Percentiles rank a stretch among this genome's conserved stretches.
These are phyloP conservation scores for Ascomycota sp. DNA, from an alignment of 2,329 filamentous ascomycete species.

Conservation along the genomic window DNA sequence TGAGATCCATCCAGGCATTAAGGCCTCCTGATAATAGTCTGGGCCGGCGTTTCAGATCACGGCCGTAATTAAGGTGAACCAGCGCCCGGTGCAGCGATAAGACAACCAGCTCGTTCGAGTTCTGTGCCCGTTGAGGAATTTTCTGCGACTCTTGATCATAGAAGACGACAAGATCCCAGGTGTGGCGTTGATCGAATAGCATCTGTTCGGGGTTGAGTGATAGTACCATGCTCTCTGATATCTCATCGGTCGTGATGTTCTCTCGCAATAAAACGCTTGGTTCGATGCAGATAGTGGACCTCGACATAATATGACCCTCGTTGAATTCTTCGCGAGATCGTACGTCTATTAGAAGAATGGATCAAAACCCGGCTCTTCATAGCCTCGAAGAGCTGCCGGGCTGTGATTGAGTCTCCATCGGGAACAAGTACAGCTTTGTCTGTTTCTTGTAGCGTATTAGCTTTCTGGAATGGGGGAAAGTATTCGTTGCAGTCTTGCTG, in stretches of 20 bases:
- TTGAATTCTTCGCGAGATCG: conserved; percentile 65
- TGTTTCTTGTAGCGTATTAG: conserved; percentile 16
- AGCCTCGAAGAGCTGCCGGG: conserved; percentile 50
- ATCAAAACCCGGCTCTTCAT: conserved; percentile 36
- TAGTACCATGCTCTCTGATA: conserved; percentile 48
- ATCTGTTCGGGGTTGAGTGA: conserved; percentile 54
- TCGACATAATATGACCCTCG: conserved; percentile 69
- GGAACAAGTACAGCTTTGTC: conserved; percentile 26
- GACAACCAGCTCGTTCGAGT: conserved; percentile 31
- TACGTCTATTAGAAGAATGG: conserved; percentile 69
- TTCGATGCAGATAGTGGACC: conserved; percentile 76
- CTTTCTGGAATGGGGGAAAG: conserved; percentile 8
- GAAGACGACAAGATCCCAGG: conserved; percentile 76
- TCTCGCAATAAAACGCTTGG: conserved; percentile 51
- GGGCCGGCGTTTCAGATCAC: conserved; percentile 50
- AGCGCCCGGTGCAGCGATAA: conserved; percentile 60
- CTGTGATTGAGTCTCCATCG: conserved; percentile 37
- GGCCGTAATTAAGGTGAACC: conserved; percentile 63
- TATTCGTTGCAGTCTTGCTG: background rate
- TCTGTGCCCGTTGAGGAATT: conserved; percentile 18
- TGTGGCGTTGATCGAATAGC: conserved; percentile 50
- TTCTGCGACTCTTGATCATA: conserved; percentile 54
- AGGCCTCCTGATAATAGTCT: conserved; percentile 67
- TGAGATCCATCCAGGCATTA: conserved; percentile 67
- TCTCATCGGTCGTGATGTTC: conserved; percentile 39